Conservation (phyloP, 202 grass and related monocot species). For the Brachypodium distachyon region DNA sequence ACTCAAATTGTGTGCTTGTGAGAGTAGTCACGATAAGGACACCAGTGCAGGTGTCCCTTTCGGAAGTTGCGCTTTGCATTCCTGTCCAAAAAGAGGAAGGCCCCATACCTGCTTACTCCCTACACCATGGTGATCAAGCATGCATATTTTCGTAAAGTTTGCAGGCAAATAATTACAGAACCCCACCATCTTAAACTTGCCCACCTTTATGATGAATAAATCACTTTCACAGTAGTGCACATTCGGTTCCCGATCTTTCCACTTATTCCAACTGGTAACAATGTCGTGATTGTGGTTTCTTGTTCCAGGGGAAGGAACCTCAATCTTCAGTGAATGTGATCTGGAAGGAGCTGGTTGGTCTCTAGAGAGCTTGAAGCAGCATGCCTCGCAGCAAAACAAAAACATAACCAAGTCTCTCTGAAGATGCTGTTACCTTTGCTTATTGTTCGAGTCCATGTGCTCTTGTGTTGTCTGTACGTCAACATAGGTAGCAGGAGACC, state of each 20-base stretch:
- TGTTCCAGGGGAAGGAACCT: conserved; percentile 49
- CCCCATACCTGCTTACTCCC: background rate
- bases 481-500: background rate
- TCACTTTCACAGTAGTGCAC: background rate
- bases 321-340: conserved; percentile 33
- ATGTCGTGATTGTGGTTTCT: background rate
- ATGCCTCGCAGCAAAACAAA: background rate
- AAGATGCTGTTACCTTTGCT: background rate
- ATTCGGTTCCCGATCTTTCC: background rate
- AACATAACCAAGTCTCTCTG: background rate
- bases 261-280: background rate
- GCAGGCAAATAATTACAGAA: background rate
- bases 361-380: background rate
- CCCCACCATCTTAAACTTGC: background rate
- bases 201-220: conserved; percentile 3
- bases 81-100: background rate
- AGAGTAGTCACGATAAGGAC: background rate
- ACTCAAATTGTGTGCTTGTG: background rate
- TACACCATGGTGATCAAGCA: background rate
- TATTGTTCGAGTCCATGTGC: background rate
- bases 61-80: background rate
- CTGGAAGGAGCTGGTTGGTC: background rate
- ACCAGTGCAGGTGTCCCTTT: background rate
- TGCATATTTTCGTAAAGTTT: conserved; percentile 2
- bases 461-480: background rate